A percentile compares a stretch with the other conserved stretches of the same genome.
Evolutionary conservation across 2,329 filamentous ascomycete genomes (phyloP).

Genomic region (Ceratocystis eucalypticola): DNA sequence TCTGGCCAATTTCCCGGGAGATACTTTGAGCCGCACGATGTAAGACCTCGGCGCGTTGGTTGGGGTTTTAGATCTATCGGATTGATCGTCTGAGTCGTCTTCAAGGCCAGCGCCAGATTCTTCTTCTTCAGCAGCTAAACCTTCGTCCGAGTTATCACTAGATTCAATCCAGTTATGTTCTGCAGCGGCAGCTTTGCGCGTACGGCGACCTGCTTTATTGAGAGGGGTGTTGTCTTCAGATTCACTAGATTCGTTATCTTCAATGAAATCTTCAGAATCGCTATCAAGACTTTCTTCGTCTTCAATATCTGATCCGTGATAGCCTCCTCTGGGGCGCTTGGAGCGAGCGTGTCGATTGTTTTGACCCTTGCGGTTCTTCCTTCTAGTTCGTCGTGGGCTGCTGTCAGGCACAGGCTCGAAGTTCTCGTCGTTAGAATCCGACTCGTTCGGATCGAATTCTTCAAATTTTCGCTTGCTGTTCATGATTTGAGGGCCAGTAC

Average conservation of each 20-base stretch:
- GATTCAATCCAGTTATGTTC: slow-evolving; percentile 17
- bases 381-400: slow-evolving; percentile 29
- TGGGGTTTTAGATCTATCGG: slow-evolving; percentile 22
- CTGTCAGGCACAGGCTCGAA: slow-evolving; percentile 42
- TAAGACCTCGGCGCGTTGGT: slow-evolving; percentile 18
- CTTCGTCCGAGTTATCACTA: slow-evolving; percentile 16
- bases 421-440: slow-evolving; percentile 52
- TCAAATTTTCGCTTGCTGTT: slow-evolving; percentile 47
- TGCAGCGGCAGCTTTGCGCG: slow-evolving; percentile 34
- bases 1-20: slow-evolving; percentile 24
- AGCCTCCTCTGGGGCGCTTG: slow-evolving; percentile 31
- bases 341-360: slow-evolving; percentile 28
- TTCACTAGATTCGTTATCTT: slow-evolving; percentile 29
- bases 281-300: slow-evolving; percentile 40
- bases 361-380: slow-evolving; percentile 27
- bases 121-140: slow-evolving; percentile 33
- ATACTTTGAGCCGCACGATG: slow-evolving; percentile 35
- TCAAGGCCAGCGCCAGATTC: slow-evolving; percentile 27
- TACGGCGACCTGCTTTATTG: slow-evolving; percentile 36
- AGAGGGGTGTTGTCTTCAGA: slow-evolving; percentile 30
- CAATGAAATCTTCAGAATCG: slow-evolving; percentile 37
- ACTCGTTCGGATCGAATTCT: slow-evolving; percentile 52
- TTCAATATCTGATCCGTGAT: slow-evolving; percentile 49
- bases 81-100: slow-evolving; percentile 25
- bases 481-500: slow-evolving; percentile 20